phyloP scores from a whole-genome alignment of 176 grass and related monocot species.

The Raddia distichophylla region DNA sequence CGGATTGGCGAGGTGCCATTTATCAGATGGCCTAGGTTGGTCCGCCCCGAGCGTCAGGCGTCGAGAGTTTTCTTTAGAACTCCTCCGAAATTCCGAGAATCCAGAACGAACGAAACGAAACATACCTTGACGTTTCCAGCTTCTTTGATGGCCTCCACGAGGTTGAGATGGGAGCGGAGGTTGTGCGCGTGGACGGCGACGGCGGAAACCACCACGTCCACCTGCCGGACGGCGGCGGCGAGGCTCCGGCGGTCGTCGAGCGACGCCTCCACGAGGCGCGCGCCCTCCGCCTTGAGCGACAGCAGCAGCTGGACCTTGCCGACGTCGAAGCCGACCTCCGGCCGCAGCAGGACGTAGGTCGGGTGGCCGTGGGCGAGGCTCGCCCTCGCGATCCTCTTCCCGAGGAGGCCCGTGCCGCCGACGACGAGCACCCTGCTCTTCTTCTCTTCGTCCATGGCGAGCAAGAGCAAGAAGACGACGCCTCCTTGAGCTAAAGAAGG shows the following conservation, averaged over 20 bases:
- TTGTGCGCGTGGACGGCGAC: constrained; percentile 38
- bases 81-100: no score
- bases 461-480: no score
- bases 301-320: constrained; percentile 54
- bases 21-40: no score
- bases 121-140: constrained; percentile 69
- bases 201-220: constrained; percentile 67
- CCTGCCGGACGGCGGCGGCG: constrained; percentile 56
- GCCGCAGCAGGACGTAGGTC: constrained; percentile 53
- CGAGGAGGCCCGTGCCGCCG: constrained; percentile 49
- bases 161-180: constrained; percentile 51
- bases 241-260: constrained; percentile 48
- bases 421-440: constrained; percentile 42
- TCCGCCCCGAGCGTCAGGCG: no score
- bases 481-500: no score
- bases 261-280: constrained; percentile 48
- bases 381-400: constrained; percentile 40
- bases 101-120: background rate
- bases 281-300: constrained; percentile 59
- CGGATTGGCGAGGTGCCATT: no score
- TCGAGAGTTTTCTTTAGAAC: no score
- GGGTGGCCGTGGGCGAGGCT: constrained; percentile 55
- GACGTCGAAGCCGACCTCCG: constrained; percentile 48
- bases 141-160: constrained; percentile 69
- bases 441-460: background rate